Evolutionary conservation across 2,329 filamentous ascomycete species (phyloP).

Genomic region (Helicocarpus griseus): DNA sequence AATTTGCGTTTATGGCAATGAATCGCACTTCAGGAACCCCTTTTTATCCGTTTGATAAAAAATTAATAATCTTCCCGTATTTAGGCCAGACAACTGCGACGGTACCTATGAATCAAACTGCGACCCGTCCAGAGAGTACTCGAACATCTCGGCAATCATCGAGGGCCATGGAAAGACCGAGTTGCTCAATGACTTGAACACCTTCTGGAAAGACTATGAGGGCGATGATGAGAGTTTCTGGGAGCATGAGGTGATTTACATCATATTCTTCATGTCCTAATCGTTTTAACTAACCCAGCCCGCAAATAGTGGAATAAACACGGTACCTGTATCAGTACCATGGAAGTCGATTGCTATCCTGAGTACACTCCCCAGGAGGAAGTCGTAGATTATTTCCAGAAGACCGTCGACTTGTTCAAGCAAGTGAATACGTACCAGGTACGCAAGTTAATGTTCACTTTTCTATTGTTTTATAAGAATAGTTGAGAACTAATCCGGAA

Average conservation of each 20-base stretch:
- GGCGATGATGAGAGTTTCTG: constrained; percentile 51
- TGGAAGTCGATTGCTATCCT: constrained; percentile 55
- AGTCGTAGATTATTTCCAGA: constrained; percentile 49
- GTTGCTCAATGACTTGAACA: constrained; percentile 48
- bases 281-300: too few relatives aligned
- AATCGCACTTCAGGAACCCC: too few relatives aligned
- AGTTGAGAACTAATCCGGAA: not conserved
- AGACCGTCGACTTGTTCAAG: constrained; percentile 47
- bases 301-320: constrained; percentile 64
- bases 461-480: too few relatives aligned
- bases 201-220: constrained; percentile 50
- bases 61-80: not conserved
- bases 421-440: constrained; percentile 45
- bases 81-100: constrained; percentile 45
- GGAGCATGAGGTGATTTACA: constrained; percentile 62
- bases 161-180: constrained; percentile 39
- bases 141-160: constrained; percentile 49
- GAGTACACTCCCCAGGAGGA: constrained; percentile 46
- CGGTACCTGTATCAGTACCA: constrained; percentile 62
- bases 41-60: too few relatives aligned
- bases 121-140: constrained; percentile 45
- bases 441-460: constrained; percentile 10
- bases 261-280: too few relatives aligned
- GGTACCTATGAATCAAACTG: constrained; percentile 49
- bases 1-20: too few relatives aligned